Evolutionary conservation across 768 basidiomycete species (phyloP).

Genomic region (Suillus americanus): DNA sequence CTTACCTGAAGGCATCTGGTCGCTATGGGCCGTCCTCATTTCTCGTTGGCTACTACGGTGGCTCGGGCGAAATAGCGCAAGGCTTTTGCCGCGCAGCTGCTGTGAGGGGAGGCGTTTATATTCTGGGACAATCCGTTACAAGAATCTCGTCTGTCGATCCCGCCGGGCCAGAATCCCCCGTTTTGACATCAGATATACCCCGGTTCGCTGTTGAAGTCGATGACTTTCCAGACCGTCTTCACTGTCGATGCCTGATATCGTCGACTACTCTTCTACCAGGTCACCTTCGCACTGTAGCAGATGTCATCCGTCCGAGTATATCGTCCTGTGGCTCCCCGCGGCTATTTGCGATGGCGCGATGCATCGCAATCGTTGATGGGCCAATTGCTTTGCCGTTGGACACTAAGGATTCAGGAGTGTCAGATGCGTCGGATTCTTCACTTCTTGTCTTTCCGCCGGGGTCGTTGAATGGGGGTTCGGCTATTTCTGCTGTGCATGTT

Average conservation of each 20-base stretch:
- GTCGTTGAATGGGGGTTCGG: conserved; percentile 48
- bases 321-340: conserved; percentile 4
- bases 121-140: conserved; percentile 51
- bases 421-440: conserved; percentile 52
- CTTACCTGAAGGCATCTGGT: conserved; percentile 76
- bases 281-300: conserved; percentile 23
- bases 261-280: conserved; percentile 38
- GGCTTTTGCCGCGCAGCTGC: conserved; percentile 89
- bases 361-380: conserved; percentile 51
- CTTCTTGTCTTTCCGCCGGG: conserved; percentile 76
- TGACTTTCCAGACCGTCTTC: conserved; percentile 60
- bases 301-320: conserved; percentile 13
- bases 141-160: conserved; percentile 30
- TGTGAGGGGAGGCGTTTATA: conserved; percentile 73
- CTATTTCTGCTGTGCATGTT: conserved; percentile 52
- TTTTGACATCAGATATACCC: conserved; percentile 3
- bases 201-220: conserved; percentile 51
- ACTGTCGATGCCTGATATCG: conserved; percentile 55
- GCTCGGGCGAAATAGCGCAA: conserved; percentile 88
- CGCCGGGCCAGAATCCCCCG: conserved; percentile 22
- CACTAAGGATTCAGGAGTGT: conserved; percentile 14
- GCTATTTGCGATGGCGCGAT: conserved; percentile 38
- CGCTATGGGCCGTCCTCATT: conserved; percentile 88
- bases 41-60: conserved; percentile 94
- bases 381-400: conserved; percentile 33